A percentile compares a stretch with the other conserved stretches of the same genome.
phyloP scores from a whole-genome alignment of 108 stramenopile species.

The Licmophora abbreviata region DNA sequence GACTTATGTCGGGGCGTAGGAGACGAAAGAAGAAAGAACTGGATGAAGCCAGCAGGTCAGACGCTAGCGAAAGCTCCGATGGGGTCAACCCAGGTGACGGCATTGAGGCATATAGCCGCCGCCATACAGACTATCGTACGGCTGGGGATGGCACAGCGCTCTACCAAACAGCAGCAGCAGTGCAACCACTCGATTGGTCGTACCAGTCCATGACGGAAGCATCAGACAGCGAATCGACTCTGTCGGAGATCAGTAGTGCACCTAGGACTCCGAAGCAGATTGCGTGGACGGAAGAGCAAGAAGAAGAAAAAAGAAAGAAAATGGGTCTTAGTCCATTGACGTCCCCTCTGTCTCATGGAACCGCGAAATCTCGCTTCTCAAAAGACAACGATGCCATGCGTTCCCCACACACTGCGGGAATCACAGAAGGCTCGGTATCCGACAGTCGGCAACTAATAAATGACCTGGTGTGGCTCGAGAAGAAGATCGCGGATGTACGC shows the following conservation, averaged over 20 bases:
- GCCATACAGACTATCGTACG: slow-evolving; percentile 32
- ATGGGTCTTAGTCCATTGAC: neutral
- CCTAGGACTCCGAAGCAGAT: neutral
- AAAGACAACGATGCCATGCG: neutral
- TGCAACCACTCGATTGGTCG: slow-evolving; percentile 41
- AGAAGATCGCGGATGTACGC: slow-evolving; percentile 56
- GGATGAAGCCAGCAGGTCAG: neutral
- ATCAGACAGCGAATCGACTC: slow-evolving; percentile 17
- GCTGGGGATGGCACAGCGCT: slow-evolving; percentile 34
- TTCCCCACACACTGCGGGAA: slow-evolving; percentile 9
- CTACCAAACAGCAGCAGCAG: slow-evolving; percentile 38
- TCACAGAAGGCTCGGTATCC: slow-evolving; percentile 4
- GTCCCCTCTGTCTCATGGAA: neutral
- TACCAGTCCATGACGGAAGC: slow-evolving; percentile 19
- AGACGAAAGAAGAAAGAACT: neutral
- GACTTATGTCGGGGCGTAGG: neutral
- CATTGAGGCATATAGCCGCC: slow-evolving; percentile 21
- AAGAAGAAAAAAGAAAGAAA: neutral
- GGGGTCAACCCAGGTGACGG: neutral
- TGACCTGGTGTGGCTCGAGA: slow-evolving; percentile 76
- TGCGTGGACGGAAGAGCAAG: neutral
- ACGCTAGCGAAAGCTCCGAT: neutral
- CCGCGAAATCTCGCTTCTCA: neutral
- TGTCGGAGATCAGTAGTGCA: slow-evolving; percentile 9
- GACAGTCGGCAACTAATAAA: slow-evolving; percentile 32